Evolutionary conservation across 805 yeast genomes (phyloP).

Genomic region (Ogataea angusta): DNA sequence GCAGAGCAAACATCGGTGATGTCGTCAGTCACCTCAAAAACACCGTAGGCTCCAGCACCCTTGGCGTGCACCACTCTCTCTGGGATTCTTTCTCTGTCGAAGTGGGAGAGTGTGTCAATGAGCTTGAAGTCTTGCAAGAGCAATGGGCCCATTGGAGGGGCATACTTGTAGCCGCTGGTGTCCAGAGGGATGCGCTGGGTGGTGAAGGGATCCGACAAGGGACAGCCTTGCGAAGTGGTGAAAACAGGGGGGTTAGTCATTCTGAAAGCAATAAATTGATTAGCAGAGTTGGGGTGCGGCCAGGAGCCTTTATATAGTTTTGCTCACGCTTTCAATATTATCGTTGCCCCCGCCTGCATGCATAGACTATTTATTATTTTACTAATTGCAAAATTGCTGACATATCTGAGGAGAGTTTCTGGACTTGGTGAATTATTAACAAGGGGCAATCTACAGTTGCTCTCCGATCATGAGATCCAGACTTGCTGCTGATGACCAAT

Average conservation of each 20-base stretch:
- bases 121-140: slow-evolving; percentile 78
- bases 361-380: neutral
- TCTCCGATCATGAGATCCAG: too few species aligned
- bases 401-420: slow-evolving; percentile 5
- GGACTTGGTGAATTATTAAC: neutral
- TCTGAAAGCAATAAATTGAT: neutral
- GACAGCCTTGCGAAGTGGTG: slow-evolving; percentile 73
- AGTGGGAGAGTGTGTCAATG: slow-evolving; percentile 80
- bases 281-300: neutral
- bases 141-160: slow-evolving; percentile 59
- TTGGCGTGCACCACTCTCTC: slow-evolving; percentile 93
- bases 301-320: slow-evolving; percentile 6
- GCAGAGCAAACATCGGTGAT: slow-evolving; percentile 70
- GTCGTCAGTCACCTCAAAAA: slow-evolving; percentile 84
- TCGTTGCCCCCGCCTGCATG: slow-evolving; percentile 7
- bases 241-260: slow-evolving; percentile 50
- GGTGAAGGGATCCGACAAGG: slow-evolving; percentile 73
- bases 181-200: slow-evolving; percentile 71
- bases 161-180: slow-evolving; percentile 26
- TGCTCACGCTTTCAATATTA: neutral
- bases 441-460: neutral
- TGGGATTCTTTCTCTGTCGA: slow-evolving; percentile 86
- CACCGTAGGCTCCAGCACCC: slow-evolving; percentile 89
- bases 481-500: too few species aligned
- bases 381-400: neutral